Conservation (phyloP, 2,329 filamentous ascomycete species). For the Chaetomium olivaceum region DNA sequence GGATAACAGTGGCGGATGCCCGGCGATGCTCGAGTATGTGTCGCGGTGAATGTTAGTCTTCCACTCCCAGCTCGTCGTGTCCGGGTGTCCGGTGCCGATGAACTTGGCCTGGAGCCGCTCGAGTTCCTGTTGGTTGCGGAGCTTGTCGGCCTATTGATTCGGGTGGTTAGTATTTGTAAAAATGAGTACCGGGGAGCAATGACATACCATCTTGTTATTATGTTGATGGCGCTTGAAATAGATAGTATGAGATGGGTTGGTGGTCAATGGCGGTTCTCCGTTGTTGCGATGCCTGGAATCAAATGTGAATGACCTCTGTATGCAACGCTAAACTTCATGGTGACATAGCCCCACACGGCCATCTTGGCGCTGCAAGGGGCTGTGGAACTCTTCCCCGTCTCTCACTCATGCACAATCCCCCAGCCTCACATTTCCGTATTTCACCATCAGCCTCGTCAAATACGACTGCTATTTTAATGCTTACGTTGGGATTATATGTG, state of each 20-base stretch:
- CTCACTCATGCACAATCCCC: background rate
- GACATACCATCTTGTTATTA: conserved; percentile 27
- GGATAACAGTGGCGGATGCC: conserved; percentile 82
- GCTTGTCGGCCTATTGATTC: conserved; percentile 78
- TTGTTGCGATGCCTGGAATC: background rate
- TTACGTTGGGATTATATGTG: background rate
- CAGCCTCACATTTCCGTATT: background rate
- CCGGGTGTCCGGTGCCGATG: conserved; percentile 91
- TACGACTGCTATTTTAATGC: background rate
- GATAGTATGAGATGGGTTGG: background rate
- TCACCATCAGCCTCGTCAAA: background rate
- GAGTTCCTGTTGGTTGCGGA: conserved; percentile 95
- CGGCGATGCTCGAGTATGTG: conserved; percentile 83
- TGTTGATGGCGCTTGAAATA: background rate
- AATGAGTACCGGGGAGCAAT: background rate
- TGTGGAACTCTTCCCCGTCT: background rate
- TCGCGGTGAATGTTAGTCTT: conserved; percentile 93
- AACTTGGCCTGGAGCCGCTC: conserved; percentile 95
- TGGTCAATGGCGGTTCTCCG: background rate
- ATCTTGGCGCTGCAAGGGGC: conserved; percentile 15
- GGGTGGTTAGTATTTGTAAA: background rate
- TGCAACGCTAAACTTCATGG: conserved; percentile 1
- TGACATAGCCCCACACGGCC: background rate
- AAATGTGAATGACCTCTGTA: too few relatives aligned
- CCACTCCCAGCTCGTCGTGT: conserved; percentile 98